Conservation (phyloP, 768 basidiomycete species). For the Trametes elegans region DNA sequence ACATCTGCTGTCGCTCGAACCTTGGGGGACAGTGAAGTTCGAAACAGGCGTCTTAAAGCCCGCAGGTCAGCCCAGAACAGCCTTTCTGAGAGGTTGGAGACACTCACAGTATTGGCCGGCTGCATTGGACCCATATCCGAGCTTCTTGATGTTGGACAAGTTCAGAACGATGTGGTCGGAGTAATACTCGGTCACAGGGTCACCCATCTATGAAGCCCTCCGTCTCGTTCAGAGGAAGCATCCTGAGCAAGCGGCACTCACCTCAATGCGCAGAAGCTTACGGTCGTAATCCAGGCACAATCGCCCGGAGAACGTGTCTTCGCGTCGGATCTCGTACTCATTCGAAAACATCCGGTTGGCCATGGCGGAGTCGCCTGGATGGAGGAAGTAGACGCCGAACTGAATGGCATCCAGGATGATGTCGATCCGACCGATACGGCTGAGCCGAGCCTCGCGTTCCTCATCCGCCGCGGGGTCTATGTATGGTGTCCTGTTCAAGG, state of each 20-base stretch:
- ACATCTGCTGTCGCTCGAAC: slow-evolving; percentile 58
- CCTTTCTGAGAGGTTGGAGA: slow-evolving; percentile 28
- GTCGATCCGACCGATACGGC: slow-evolving; percentile 34
- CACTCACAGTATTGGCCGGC: slow-evolving; percentile 51
- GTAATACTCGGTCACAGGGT: slow-evolving; percentile 44
- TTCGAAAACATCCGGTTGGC: slow-evolving; percentile 49
- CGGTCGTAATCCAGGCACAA: slow-evolving; percentile 65
- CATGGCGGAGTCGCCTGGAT: slow-evolving; percentile 13
- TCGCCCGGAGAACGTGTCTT: slow-evolving; percentile 43
- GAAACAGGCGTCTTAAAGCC: slow-evolving; percentile 60
- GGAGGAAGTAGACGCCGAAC: slow-evolving; percentile 59
- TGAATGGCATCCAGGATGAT: slow-evolving; percentile 61
- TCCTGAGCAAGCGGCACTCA: slow-evolving; percentile 29
- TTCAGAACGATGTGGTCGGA: slow-evolving; percentile 51
- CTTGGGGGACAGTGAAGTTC: slow-evolving; percentile 63
- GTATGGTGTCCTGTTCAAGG: slow-evolving; percentile 30
- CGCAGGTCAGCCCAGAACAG: background rate
- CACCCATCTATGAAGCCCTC: slow-evolving; percentile 47
- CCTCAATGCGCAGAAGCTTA: slow-evolving; percentile 60
- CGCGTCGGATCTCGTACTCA: slow-evolving; percentile 61
- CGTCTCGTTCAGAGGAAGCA: background rate
- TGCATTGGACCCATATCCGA: slow-evolving; percentile 55
- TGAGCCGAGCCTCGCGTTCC: slow-evolving; percentile 34
- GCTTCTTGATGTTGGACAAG: slow-evolving; percentile 54
- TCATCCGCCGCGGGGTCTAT: slow-evolving; percentile 28